Evolutionary conservation across 169 alveolate species (phyloP).

Genomic region (Cryptosporidium ubiquitum): DNA sequence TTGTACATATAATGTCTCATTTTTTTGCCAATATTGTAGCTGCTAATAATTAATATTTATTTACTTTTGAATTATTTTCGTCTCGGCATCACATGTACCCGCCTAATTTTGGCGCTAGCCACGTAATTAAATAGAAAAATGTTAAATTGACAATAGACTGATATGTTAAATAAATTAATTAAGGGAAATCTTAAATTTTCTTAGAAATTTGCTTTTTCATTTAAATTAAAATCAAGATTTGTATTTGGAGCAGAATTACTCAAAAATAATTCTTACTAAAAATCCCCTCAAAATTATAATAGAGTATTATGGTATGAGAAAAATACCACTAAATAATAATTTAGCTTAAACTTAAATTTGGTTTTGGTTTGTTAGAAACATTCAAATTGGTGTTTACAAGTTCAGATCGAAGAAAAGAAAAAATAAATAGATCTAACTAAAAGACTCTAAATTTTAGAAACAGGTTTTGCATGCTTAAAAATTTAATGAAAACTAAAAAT

Average conservation of each 20-base stretch:
- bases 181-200: too few species aligned
- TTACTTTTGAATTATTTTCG: background rate
- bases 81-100: background rate
- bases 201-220: background rate
- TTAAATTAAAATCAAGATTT: background rate
- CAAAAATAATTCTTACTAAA: background rate
- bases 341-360: background rate
- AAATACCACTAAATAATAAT: background rate
- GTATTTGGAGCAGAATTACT: background rate
- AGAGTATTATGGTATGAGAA: background rate
- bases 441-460: too few species aligned
- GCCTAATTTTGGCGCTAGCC: background rate
- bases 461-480: background rate
- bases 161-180: background rate
- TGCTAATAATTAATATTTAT: too few species aligned
- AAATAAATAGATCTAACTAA: background rate
- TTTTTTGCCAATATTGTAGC: background rate
- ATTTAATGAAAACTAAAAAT: background rate
- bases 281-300: background rate
- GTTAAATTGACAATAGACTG: background rate
- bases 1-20: background rate
- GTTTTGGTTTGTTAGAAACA: background rate
- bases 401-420: background rate
- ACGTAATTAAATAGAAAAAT: background rate
- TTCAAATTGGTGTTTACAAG: background rate